Conservation (phyloP, 768 basidiomycete genomes). For the Podaxis sp. region DNA sequence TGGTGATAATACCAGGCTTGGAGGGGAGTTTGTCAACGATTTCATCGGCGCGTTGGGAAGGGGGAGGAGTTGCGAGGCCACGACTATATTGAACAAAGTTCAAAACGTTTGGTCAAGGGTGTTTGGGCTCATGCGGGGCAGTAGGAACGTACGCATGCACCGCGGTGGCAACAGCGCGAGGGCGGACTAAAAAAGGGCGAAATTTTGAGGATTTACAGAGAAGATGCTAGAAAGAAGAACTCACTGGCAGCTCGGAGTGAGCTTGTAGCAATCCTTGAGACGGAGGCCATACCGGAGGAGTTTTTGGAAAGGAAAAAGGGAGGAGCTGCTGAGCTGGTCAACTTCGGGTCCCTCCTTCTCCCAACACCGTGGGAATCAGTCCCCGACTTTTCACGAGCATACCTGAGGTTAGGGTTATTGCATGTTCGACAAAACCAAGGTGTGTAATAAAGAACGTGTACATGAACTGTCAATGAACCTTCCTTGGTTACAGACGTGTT, state of each 20-base stretch:
- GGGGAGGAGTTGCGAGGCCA: constrained; percentile 70
- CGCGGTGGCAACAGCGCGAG: constrained; percentile 49
- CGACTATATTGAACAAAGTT: constrained; percentile 44
- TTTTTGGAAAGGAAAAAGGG: constrained; percentile 27
- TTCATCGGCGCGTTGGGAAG: constrained; percentile 84
- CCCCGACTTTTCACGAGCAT: constrained; percentile 41
- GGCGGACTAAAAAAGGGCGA: constrained; percentile 42
- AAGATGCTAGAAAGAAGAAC: constrained; percentile 17
- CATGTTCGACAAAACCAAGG: background rate
- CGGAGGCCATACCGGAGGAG: constrained; percentile 43
- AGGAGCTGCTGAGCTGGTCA: constrained; percentile 29
- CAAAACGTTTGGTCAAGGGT: constrained; percentile 11
- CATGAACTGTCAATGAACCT: background rate
- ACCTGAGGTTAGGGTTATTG: constrained; percentile 30
- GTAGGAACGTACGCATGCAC: constrained; percentile 48
- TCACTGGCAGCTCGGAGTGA: constrained; percentile 62
- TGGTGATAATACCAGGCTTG: constrained; percentile 87
- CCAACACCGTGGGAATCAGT: constrained; percentile 33
- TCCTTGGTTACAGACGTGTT: no score
- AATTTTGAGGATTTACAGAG: constrained; percentile 5
- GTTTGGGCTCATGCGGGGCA: constrained; percentile 12
- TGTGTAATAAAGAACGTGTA: background rate
- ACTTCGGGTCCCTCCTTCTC: constrained; percentile 23
- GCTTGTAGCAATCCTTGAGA: constrained; percentile 70
- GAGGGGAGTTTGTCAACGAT: constrained; percentile 87